These are phyloP conservation scores for Amanita pseudoporphyria DNA, from an alignment of 768 basidiomycete genomes.

Conservation along the genomic window DNA sequence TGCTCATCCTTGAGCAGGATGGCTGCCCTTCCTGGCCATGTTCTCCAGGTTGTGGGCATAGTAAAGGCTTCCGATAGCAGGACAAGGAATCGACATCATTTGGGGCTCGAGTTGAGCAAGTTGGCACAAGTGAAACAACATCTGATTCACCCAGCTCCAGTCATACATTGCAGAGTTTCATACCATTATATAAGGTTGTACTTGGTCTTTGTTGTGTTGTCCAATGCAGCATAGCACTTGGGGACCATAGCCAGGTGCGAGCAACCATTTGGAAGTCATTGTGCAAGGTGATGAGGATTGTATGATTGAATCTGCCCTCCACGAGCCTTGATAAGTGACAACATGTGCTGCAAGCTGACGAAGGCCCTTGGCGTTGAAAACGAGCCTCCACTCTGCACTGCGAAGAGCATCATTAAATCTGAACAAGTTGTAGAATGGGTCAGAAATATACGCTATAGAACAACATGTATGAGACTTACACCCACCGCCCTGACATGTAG, in stretches of 20 bases:
- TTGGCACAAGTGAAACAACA: slow-evolving; percentile 26
- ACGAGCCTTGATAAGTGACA: too few relatives aligned
- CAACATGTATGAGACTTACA: too few relatives aligned
- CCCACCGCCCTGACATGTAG: slow-evolving; percentile 20
- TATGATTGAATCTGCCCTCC: slow-evolving; percentile 31
- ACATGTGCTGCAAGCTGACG: slow-evolving; percentile 8
- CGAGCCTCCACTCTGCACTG: slow-evolving; percentile 6
- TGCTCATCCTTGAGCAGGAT: slow-evolving; percentile 18
- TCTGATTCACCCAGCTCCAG: slow-evolving; percentile 19
- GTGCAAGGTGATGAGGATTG: slow-evolving; percentile 25
- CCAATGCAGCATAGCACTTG: slow-evolving; percentile 17
- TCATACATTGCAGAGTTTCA: slow-evolving; percentile 25
- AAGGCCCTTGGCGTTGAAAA: slow-evolving; percentile 4
- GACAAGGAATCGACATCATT: slow-evolving; percentile 33
- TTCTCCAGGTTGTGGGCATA: slow-evolving; percentile 26
- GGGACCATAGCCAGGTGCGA: slow-evolving; percentile 21
- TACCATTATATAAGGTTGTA: slow-evolving; percentile 31
- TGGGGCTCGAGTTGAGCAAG: slow-evolving; percentile 27
- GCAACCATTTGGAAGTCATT: slow-evolving; percentile 22
- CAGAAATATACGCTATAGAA: slow-evolving; percentile 13
- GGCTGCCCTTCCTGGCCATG: slow-evolving; percentile 18
- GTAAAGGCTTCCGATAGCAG: too few relatives aligned
- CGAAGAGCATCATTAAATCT: slow-evolving; percentile 17
- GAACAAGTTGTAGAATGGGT: slow-evolving; percentile 11
- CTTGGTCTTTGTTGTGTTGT: slow-evolving; percentile 21